Conservation (phyloP, 352 stramenopile genomes). For the Hyaloperonospora brassicae region DNA sequence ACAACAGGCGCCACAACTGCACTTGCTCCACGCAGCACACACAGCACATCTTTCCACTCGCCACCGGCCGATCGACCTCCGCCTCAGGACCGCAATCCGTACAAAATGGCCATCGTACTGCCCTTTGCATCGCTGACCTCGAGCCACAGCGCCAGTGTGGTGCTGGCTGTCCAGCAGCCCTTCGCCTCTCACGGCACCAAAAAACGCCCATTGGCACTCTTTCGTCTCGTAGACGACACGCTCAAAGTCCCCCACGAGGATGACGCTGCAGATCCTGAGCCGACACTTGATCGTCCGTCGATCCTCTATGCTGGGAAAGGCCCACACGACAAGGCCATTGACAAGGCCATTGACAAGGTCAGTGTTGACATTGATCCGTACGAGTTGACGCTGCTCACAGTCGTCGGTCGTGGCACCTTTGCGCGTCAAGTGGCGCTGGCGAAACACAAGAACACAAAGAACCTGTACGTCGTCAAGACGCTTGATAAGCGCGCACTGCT, state of each 20-base stretch:
- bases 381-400: constrained; percentile 72
- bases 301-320: constrained; percentile 6
- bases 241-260: constrained; percentile 15
- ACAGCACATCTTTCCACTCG: not conserved
- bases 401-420: constrained; percentile 81
- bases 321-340: too few relatives aligned
- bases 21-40: not conserved
- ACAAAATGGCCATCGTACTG: constrained; percentile 26
- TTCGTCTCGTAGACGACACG: constrained; percentile 19
- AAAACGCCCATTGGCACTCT: constrained; percentile 26
- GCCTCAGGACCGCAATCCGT: not conserved
- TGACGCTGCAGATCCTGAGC: constrained; percentile 22
- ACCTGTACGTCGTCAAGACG: constrained; percentile 75
- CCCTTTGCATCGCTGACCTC: constrained; percentile 9
- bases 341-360: too few relatives aligned
- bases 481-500: constrained; percentile 70
- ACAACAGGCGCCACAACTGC: not conserved
- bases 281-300: not conserved
- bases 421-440: constrained; percentile 75
- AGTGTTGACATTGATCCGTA: constrained; percentile 38
- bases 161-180: constrained; percentile 18
- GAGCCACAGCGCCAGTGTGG: not conserved
- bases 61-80: not conserved
- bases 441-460: constrained; percentile 39
- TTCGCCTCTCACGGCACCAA: constrained; percentile 10